These are phyloP conservation scores for Delitschia confertaspora DNA, from an alignment of 495 filamentous ascomycete species.

Conservation along the genomic window DNA sequence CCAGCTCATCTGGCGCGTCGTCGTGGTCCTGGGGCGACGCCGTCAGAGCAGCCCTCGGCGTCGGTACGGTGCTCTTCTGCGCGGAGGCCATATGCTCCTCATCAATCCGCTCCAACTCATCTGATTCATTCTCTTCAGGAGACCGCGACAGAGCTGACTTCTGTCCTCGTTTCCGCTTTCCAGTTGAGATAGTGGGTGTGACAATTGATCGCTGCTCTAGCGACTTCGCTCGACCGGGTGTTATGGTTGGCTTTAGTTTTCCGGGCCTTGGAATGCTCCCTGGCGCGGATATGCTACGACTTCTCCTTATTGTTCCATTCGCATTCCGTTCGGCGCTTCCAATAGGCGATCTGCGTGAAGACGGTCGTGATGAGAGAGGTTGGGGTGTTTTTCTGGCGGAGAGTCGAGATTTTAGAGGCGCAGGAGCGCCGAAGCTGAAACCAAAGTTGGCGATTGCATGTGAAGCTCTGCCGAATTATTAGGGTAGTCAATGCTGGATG, in stretches of 20 bases:
- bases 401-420: not conserved
- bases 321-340: not conserved
- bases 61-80: conserved; percentile 17
- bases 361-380: conserved; percentile 5
- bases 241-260: not conserved
- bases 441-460: conserved; percentile 11
- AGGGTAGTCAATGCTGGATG: no score
- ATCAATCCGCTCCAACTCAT: conserved; percentile 13
- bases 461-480: no score
- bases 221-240: not conserved
- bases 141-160: not conserved
- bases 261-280: no score
- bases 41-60: conserved; percentile 1
- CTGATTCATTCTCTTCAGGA: conserved; percentile 10
- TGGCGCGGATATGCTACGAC: conserved; percentile 15
- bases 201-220: no score
- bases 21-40: conserved; percentile 14
- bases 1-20: conserved; percentile 11
- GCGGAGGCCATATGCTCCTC: conserved; percentile 6
- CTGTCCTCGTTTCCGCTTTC: conserved; percentile 22
- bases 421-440: conserved; percentile 13
- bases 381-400: not conserved
- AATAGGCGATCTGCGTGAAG: conserved; percentile 3
- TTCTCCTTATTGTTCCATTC: conserved; percentile 3
- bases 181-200: conserved; percentile 2